phyloP scores from a whole-genome alignment of 345 rosid species.

The Eucalyptus tenuipes region DNA sequence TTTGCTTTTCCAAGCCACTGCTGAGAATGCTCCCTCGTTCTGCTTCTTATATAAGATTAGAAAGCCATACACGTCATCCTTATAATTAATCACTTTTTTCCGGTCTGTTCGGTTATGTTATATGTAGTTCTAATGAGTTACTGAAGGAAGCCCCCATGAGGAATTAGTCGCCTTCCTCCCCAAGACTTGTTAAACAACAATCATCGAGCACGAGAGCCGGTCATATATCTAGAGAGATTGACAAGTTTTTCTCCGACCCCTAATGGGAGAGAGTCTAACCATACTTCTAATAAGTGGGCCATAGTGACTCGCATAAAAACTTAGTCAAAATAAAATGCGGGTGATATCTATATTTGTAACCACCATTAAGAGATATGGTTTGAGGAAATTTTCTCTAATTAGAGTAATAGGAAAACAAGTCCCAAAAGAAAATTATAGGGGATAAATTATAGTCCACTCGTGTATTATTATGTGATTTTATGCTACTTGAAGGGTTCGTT shows the following conservation, averaged over 20 bases:
- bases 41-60: not conserved
- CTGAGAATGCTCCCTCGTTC: not conserved
- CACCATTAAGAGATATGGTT: not conserved
- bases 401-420: not conserved
- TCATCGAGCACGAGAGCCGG: not conserved
- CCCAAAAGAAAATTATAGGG: not conserved
- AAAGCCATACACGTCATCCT: not conserved
- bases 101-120: not conserved
- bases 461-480: not conserved
- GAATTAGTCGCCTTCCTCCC: not conserved
- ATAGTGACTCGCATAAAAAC: fast-evolving
- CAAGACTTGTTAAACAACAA: not conserved
- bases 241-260: not conserved
- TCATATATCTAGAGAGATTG: fast-evolving
- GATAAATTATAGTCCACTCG: fast-evolving
- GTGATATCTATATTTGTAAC: not conserved
- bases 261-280: not conserved
- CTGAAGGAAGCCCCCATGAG: not conserved
- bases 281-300: not conserved
- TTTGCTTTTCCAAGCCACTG: not conserved
- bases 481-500: not conserved
- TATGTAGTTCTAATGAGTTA: not conserved
- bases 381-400: not conserved
- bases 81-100: fast-evolving
- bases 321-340: not conserved